A percentile compares a stretch with the other conserved stretches of the same genome.
phyloP scores from a whole-genome alignment of 163 green algal species.

The Smithsoniella earleae region DNA sequence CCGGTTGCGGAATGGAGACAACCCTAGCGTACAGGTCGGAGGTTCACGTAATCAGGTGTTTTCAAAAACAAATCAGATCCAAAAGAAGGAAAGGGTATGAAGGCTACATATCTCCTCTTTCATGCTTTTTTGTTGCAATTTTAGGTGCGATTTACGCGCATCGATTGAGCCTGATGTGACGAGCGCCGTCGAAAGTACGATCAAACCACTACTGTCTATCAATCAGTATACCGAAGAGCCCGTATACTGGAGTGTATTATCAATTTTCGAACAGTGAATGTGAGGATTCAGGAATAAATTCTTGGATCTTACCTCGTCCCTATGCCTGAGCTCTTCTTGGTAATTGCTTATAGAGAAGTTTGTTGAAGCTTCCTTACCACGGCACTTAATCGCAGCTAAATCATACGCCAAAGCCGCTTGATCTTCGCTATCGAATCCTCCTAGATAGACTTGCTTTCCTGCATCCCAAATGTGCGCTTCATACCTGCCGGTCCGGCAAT shows the following conservation, averaged over 20 bases:
- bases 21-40: too few species aligned
- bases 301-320: background rate
- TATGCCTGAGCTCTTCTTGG: slow-evolving; percentile 32
- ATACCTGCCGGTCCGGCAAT: slow-evolving; percentile 57
- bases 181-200: background rate
- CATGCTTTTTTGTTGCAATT: too few species aligned
- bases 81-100: too few species aligned
- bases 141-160: too few species aligned
- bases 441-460: slow-evolving; percentile 63
- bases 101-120: too few species aligned
- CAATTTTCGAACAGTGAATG: slow-evolving; percentile 3
- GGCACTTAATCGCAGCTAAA: slow-evolving; percentile 61
- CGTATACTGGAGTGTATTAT: background rate
- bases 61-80: too few species aligned
- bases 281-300: background rate
- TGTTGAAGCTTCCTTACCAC: slow-evolving; percentile 42
- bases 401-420: slow-evolving; percentile 77
- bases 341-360: slow-evolving; percentile 47
- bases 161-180: too few species aligned
- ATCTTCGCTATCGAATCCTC: slow-evolving; percentile 59
- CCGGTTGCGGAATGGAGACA: too few species aligned
- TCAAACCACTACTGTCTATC: background rate
- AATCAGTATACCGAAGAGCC: background rate
- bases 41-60: too few species aligned
- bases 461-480: slow-evolving; percentile 83